Evolutionary conservation across 139 green algal genomes (phyloP), one percentile per base, ranked within the genome.

Genomic region (Marvania coccoides): DNA sequence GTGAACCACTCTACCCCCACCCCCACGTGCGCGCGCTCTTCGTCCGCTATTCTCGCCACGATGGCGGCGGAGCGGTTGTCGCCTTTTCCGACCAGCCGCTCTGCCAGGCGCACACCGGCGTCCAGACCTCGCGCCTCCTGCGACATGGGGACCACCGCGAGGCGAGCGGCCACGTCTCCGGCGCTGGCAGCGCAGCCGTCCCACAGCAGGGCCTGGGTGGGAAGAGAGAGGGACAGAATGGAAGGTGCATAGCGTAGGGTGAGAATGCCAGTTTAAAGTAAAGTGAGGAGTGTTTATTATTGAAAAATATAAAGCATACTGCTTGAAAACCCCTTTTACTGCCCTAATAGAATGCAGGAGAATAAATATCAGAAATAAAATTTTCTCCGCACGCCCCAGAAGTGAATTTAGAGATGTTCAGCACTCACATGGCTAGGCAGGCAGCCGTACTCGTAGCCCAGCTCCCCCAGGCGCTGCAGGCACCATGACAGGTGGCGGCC

Each of bases 181-280:
- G 61, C 46, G 59, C 30, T 58, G 39, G 24, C 24, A 47, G 35
- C 46, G 24, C 48, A 63, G 0, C 84, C 85, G 47, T 88, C 64
- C 89, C 89, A 95, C 47, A 95, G 81, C 70, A 95, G 58, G 69
- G 87, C 78, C 61, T 95, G 89, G 0, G 85, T n/a, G n/a, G n/a
- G 58, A 35, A 61, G 12, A 10, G n/a, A n/a, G n/a, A n/a, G n/a
- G n/a, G n/a, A n/a, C n/a, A n/a, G n/a, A n/a, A n/a, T n/a, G 38
- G 47, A 9, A 10, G 47, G 9, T 34, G 23, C 7, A 13, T 58
- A 29, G 47, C 13, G 6, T 15, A 38, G 54, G 8, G 8, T 63
- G 10, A 34, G 26, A 47, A 28, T 37, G 6, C 7, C 6, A 6
- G 4, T 26, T 12, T 48, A 35, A n/a, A n/a, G n/a, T n/a, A n/a